Percentiles rank a stretch among this genome's conserved stretches.
phyloP scores from a whole-genome alignment of 2,329 filamentous ascomycete species.

The Stagonosporopsis tanaceti region DNA sequence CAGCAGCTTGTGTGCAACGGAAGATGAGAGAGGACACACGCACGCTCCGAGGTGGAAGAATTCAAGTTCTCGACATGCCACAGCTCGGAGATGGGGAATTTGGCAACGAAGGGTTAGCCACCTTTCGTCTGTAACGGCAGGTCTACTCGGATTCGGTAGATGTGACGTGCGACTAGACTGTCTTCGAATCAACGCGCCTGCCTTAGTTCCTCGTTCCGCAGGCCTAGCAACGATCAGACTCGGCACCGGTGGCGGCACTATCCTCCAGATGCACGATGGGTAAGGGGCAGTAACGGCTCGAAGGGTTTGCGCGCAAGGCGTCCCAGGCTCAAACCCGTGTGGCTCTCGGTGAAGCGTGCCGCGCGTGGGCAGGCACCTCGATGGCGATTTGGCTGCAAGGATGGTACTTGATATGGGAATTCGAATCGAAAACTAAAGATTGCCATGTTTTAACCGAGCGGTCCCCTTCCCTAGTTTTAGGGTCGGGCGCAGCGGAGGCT shows the following conservation, averaged over 20 bases:
- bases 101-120: constrained; percentile 14
- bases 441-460: constrained; percentile 17
- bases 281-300: background rate
- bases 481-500: constrained; percentile 4
- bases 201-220: constrained; percentile 13
- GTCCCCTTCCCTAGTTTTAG: background rate
- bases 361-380: background rate
- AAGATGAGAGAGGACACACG: constrained; percentile 19
- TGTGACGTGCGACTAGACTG: constrained; percentile 25
- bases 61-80: constrained; percentile 28
- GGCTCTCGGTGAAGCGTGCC: constrained; percentile 16
- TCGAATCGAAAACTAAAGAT: constrained; percentile 13
- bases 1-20: constrained; percentile 20
- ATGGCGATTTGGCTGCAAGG: background rate
- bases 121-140: constrained; percentile 4
- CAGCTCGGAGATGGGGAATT: constrained; percentile 8
- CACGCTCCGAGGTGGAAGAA: constrained; percentile 29
- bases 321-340: constrained; percentile 10
- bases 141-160: constrained; percentile 17
- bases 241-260: constrained; percentile 14
- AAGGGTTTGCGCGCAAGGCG: constrained; percentile 1
- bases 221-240: constrained; percentile 6
- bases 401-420: constrained; percentile 13
- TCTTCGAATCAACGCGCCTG: constrained; percentile 12
- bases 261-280: background rate